Conservation (phyloP, 2,329 filamentous ascomycete species). For the Alternaria tenuissima region DNA sequence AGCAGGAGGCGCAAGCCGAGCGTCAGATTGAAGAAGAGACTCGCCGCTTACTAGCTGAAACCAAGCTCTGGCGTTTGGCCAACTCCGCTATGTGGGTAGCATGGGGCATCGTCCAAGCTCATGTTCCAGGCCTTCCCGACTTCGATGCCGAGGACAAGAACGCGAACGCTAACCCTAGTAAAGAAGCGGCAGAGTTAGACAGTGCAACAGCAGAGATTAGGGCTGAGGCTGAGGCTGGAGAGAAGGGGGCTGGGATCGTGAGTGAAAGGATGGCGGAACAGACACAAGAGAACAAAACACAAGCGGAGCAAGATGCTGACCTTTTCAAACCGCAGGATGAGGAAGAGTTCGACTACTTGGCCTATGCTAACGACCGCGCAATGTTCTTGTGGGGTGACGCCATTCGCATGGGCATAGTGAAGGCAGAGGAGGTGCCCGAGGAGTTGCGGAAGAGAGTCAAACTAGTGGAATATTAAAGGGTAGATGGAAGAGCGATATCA, state of each 20-base stretch:
- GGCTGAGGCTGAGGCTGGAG: slow-evolving; percentile 27
- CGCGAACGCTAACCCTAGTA: slow-evolving; percentile 16
- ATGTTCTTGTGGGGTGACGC: slow-evolving; percentile 96
- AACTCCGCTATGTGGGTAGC: slow-evolving; percentile 92
- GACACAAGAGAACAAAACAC: slow-evolving; percentile 29
- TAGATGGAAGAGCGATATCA: neutral
- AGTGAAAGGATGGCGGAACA: slow-evolving; percentile 34
- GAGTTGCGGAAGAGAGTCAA: slow-evolving; percentile 72
- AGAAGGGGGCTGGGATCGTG: slow-evolving; percentile 36
- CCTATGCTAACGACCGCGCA: slow-evolving; percentile 88
- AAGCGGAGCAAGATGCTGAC: slow-evolving; percentile 39
- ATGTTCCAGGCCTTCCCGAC: slow-evolving; percentile 75
- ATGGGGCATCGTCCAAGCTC: slow-evolving; percentile 96
- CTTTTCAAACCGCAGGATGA: slow-evolving; percentile 62
- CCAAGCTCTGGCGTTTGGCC: slow-evolving; percentile 83
- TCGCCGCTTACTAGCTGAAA: slow-evolving; percentile 76
- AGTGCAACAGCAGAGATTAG: slow-evolving; percentile 33
- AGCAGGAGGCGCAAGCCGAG: slow-evolving; percentile 61
- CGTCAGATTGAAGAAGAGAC: slow-evolving; percentile 72
- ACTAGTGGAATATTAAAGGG: slow-evolving; percentile 67
- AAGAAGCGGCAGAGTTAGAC: slow-evolving; percentile 40
- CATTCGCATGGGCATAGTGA: slow-evolving; percentile 76
- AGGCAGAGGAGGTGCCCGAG: slow-evolving; percentile 76
- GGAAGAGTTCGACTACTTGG: slow-evolving; percentile 88
- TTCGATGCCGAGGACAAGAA: slow-evolving; percentile 45